phyloP scores from a whole-genome alignment of 129 eudicot genomes.

The Lactuca sativa region DNA sequence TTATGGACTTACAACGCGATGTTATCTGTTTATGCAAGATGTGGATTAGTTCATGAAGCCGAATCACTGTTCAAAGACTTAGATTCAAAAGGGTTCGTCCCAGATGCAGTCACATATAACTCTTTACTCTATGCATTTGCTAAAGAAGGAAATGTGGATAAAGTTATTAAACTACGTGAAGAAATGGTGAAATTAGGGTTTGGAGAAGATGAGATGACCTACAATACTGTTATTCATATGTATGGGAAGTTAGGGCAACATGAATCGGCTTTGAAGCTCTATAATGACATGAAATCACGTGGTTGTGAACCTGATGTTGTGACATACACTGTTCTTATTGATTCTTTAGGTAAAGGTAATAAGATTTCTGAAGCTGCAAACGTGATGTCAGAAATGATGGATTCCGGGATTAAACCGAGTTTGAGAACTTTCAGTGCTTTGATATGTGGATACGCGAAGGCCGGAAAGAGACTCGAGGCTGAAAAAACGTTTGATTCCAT shows the following conservation, averaged over 20 bases:
- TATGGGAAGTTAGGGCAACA: conserved; percentile 75
- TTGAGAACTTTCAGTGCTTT: conserved; percentile 88
- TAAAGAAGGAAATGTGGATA: conserved; percentile 65
- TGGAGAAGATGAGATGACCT: conserved; percentile 87
- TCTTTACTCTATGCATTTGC: conserved; percentile 90
- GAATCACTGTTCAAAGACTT: conserved; percentile 61
- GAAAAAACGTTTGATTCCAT: conserved; percentile 68
- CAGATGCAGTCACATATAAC: conserved; percentile 95
- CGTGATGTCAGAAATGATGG: conserved; percentile 94
- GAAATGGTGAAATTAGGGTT: conserved; percentile 84
- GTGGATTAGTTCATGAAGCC: conserved; percentile 72
- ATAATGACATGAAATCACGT: conserved; percentile 66
- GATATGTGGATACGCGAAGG: conserved; percentile 93
- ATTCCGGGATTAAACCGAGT: conserved; percentile 76
- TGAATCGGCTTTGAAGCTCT: conserved; percentile 67
- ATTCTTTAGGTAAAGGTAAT: conserved; percentile 82
- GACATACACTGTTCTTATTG: conserved; percentile 83
- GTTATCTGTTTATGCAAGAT: conserved; percentile 87
- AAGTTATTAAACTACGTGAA: conserved; percentile 66
- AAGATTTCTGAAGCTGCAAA: conserved; percentile 77
- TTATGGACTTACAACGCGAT: conserved; percentile 97
- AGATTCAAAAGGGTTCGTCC: conserved; percentile 71
- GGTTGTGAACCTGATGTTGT: conserved; percentile 92
- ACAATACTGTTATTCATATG: conserved; percentile 89
- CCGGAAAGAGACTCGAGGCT: conserved; percentile 74